A percentile compares a stretch with the other conserved stretches of the same genome.
Evolutionary conservation across 108 stramenopile species (phyloP).

Genomic region (Cylindrotheca closterium): DNA sequence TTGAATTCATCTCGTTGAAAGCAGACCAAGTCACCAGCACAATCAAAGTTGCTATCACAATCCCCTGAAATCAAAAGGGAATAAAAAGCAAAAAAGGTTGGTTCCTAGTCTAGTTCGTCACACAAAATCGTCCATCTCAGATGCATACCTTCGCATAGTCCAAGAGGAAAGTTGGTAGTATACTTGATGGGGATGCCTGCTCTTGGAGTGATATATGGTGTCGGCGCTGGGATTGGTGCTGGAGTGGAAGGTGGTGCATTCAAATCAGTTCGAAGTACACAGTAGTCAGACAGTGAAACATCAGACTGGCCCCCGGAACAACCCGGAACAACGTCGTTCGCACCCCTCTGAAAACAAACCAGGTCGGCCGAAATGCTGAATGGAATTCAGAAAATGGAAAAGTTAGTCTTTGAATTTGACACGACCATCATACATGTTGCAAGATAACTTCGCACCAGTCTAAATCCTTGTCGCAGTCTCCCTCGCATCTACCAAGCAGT

Average conservation of each 20-base stretch:
- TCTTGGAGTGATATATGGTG: too few species aligned
- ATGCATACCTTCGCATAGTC: background rate
- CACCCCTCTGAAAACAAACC: background rate
- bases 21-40: background rate
- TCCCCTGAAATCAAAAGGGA: too few species aligned
- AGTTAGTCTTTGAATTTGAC: too few species aligned
- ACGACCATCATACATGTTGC: too few species aligned
- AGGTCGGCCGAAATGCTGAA: too few species aligned
- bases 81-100: too few species aligned
- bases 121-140: too few species aligned
- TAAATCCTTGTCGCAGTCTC: background rate
- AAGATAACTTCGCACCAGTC: too few species aligned
- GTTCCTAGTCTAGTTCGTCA: too few species aligned
- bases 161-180: background rate
- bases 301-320: constrained; percentile 34
- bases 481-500: background rate
- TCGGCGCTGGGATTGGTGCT: background rate
- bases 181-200: too few species aligned
- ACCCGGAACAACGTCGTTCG: constrained; percentile 36
- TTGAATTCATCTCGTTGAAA: background rate
- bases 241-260: background rate
- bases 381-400: too few species aligned
- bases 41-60: background rate
- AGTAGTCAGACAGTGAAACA: constrained; percentile 7
- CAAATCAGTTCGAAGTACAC: background rate